phyloP scores from a whole-genome alignment of 2,329 filamentous ascomycete genomes.

The Alternaria triticimaculans region DNA sequence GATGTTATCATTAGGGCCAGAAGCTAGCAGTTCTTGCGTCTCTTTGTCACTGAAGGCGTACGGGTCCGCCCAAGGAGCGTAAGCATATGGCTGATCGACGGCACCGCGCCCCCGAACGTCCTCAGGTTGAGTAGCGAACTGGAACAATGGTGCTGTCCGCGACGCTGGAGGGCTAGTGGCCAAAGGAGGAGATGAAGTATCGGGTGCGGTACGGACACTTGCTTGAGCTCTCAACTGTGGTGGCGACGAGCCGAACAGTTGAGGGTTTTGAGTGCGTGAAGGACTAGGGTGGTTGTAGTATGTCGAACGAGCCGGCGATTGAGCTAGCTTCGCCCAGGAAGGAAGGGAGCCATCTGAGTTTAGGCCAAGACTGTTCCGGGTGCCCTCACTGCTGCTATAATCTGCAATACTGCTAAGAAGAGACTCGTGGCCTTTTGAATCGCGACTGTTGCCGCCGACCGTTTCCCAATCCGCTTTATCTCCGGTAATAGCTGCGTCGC shows the following conservation, averaged over 20 bases:
- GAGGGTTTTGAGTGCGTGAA: slow-evolving; percentile 23
- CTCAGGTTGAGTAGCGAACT: not conserved
- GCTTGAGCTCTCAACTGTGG: slow-evolving; percentile 22
- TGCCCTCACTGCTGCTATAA: slow-evolving; percentile 40
- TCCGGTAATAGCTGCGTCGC: slow-evolving; percentile 12
- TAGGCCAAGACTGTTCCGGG: slow-evolving; percentile 25
- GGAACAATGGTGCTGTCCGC: slow-evolving; percentile 24
- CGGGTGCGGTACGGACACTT: slow-evolving; percentile 13
- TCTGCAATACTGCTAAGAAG: slow-evolving; percentile 42
- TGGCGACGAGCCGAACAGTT: slow-evolving; percentile 42
- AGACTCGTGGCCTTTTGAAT: slow-evolving; percentile 18
- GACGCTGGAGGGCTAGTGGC: slow-evolving; percentile 22
- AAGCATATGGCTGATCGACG: slow-evolving; percentile 21
- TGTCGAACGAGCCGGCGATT: slow-evolving; percentile 16
- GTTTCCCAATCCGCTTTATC: slow-evolving; percentile 47
- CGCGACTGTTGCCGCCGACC: slow-evolving; percentile 28
- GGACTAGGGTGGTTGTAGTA: slow-evolving; percentile 41
- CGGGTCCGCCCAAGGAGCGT: slow-evolving; percentile 25
- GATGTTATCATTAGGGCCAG: slow-evolving; percentile 47
- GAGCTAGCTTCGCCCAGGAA: slow-evolving; percentile 16
- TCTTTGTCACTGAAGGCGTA: slow-evolving; percentile 43
- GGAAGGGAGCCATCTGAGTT: slow-evolving; percentile 15
- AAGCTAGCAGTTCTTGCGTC: slow-evolving; percentile 42
- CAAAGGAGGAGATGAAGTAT: slow-evolving; percentile 8
- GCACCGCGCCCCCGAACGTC: not conserved